Conservation (phyloP, 2,329 filamentous ascomycete species). For the Eutypella sp. region DNA sequence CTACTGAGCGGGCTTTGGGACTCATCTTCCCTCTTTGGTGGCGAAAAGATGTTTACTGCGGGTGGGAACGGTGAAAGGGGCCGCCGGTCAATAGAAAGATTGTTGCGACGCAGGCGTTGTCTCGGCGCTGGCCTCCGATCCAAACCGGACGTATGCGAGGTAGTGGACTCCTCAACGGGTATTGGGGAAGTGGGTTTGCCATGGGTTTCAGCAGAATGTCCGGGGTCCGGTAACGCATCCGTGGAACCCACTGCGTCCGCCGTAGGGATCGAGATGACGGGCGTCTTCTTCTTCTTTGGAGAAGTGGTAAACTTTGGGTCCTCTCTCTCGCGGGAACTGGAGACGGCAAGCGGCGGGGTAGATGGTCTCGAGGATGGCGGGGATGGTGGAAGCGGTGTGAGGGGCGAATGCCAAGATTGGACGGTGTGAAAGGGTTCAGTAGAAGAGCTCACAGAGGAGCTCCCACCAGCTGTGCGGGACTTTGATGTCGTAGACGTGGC, state of each 20-base stretch:
- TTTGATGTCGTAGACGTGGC: constrained; percentile 14
- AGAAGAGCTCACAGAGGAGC: constrained; percentile 42
- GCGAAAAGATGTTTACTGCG: constrained; percentile 60
- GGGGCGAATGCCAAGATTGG: constrained; percentile 46
- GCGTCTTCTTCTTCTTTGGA: constrained; percentile 24
- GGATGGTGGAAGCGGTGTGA: constrained; percentile 39
- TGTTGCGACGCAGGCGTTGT: constrained; percentile 50
- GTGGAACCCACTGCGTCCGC: constrained; percentile 21
- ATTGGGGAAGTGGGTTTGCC: constrained; percentile 3
- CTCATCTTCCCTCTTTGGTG: constrained; percentile 34
- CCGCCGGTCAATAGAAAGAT: constrained; percentile 47
- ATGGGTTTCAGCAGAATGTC: constrained; percentile 3
- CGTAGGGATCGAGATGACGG: constrained; percentile 22
- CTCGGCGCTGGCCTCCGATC: constrained; percentile 38
- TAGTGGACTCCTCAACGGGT: constrained; percentile 1
- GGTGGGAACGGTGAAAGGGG: constrained; percentile 64
- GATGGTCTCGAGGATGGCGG: constrained; percentile 36
- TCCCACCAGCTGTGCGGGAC: constrained; percentile 22
- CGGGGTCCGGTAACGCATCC: constrained; percentile 16
- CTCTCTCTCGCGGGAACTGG: constrained; percentile 35
- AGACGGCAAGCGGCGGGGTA: constrained; percentile 30
- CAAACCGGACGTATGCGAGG: constrained; percentile 22
- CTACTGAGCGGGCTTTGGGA: constrained; percentile 37
- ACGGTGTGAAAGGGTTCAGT: constrained; percentile 52
- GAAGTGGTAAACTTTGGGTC: constrained; percentile 30